Evolutionary conservation across 345 rosid species (phyloP).

Genomic region (Limnanthes douglasii): DNA sequence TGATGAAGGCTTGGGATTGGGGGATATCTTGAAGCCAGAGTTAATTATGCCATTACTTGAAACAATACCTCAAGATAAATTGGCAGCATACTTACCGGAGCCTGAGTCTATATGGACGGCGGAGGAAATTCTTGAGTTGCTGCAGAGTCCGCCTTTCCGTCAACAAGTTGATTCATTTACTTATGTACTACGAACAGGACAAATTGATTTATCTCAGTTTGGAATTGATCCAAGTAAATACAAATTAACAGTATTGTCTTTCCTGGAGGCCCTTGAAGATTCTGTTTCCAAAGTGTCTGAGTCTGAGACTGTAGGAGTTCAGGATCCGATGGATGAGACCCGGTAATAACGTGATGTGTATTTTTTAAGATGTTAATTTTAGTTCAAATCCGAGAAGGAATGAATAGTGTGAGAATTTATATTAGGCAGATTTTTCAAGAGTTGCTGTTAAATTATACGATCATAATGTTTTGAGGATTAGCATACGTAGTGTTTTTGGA

Average conservation of each 20-base stretch:
- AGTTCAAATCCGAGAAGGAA: no score
- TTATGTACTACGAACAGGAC: conserved; percentile 88
- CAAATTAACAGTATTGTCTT: conserved; percentile 69
- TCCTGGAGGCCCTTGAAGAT: conserved; percentile 96
- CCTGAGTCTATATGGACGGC: no score
- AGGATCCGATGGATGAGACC: conserved; percentile 49
- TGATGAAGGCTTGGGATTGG: conserved; percentile 61
- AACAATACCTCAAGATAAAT: conserved; percentile 39
- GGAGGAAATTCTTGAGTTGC: conserved; percentile 66
- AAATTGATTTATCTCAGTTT: conserved; percentile 86
- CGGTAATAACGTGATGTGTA: no score
- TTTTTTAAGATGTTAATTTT: no score
- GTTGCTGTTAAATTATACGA: no score
- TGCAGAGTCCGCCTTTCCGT: conserved; percentile 91
- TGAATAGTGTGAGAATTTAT: no score
- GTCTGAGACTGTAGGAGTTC: conserved; percentile 20
- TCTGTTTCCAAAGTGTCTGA: conserved; percentile 29
- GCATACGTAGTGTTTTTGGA: no score
- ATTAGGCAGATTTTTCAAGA: no score
- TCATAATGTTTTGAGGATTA: no score
- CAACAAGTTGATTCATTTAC: conserved; percentile 98
- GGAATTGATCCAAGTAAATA: conserved; percentile 86
- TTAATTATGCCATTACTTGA: conserved; percentile 81
- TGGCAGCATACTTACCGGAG: conserved; percentile 80
- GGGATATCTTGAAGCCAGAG: conserved; percentile 84